Percentiles rank a stretch among this genome's conserved stretches.
Conservation (phyloP, 176 grass and related monocot species). For the Elaeis guineensis region DNA sequence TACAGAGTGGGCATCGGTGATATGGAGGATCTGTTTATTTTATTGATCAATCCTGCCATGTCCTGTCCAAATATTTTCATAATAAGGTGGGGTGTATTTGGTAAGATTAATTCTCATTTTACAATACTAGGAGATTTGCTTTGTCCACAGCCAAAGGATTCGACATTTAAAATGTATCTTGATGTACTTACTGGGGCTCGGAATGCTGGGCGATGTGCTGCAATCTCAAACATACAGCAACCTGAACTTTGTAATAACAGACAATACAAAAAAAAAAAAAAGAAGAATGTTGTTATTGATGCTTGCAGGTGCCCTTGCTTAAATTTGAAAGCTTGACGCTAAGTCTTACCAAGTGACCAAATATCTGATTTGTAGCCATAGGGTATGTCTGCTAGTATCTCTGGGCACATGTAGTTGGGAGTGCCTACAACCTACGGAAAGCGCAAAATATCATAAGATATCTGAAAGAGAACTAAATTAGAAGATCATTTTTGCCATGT, state of each 20-base stretch:
- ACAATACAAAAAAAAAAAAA: no score
- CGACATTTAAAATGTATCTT: no score
- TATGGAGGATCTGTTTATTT: constrained; percentile 87
- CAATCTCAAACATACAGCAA: constrained; percentile 95
- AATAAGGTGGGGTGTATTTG: not conserved
- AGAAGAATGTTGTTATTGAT: no score
- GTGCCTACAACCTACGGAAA: constrained; percentile 66
- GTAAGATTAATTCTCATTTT: no score
- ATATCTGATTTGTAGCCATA: constrained; percentile 88
- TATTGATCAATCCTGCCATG: constrained; percentile 73
- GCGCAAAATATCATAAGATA: no score
- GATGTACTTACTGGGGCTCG: constrained; percentile 57
- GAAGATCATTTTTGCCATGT: no score
- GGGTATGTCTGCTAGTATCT: constrained; percentile 77
- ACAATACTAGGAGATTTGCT: no score
- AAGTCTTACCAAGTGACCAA: constrained; percentile 66
- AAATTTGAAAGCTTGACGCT: not conserved
- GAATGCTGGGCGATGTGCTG: constrained; percentile 72
- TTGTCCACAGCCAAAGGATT: no score
- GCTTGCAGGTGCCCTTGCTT: no score
- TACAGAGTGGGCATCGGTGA: constrained; percentile 79
- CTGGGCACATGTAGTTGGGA: constrained; percentile 87
- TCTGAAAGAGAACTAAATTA: no score
- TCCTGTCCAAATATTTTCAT: constrained; percentile 35
- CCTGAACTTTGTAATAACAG: constrained; percentile 20